Base-by-base conservation (phyloP, 106 monocot species). In the Alisma plantagoaquatica region DNA sequence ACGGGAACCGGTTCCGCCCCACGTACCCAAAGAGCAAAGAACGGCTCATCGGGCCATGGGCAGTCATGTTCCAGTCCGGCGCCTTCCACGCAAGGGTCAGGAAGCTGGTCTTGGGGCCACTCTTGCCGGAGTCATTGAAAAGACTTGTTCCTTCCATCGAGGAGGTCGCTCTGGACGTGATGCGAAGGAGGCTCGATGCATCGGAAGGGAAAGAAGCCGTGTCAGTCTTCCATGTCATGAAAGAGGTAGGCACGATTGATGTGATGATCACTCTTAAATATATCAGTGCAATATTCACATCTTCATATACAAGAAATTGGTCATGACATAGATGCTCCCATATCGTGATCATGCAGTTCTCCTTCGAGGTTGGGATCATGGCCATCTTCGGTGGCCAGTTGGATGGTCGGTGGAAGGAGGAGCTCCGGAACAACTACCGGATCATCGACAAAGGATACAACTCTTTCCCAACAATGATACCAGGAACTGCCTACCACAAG, bases 21-120 rank as follows among this genome's bases (percentile, higher is more conserved):
- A 89, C 89, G 29, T 89, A 76, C 55, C 89, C 89, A 4, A 51
- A 24, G 60, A 90, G 83, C 83, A 90, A 90, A 63, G 89, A 90
- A 53, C 33, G 48, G 38, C 69, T 90, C 67, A 80, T 90, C 46
- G 89, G 89, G 16, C 79, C 83, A 0, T 63, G 48, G 59, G 92
- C 92, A 7, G 43, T 92, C 48, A 82, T 86, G 79, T 92, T 92
- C 48, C 79, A 86, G 65, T 68, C 82, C 25, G 92, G 86, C 1
- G 76, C 70, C 15, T 86, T 82, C 64, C 92, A 92, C 46, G 23
- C 67, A 8, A 56, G 51, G 16, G 46, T 86, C 1, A 48, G 92
- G 63, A 67, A 45, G 62, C 68, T 76, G 2, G 73, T 86, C 32
- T 82, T 72, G 49, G 29, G 48, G 24, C 61, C 76, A 3, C 54